A percentile compares a stretch with the other conserved stretches of the same genome.
These are phyloP conservation scores for Magnaporthiopsis incrustans DNA, from an alignment of 2,329 filamentous ascomycete species.

Conservation along the genomic window DNA sequence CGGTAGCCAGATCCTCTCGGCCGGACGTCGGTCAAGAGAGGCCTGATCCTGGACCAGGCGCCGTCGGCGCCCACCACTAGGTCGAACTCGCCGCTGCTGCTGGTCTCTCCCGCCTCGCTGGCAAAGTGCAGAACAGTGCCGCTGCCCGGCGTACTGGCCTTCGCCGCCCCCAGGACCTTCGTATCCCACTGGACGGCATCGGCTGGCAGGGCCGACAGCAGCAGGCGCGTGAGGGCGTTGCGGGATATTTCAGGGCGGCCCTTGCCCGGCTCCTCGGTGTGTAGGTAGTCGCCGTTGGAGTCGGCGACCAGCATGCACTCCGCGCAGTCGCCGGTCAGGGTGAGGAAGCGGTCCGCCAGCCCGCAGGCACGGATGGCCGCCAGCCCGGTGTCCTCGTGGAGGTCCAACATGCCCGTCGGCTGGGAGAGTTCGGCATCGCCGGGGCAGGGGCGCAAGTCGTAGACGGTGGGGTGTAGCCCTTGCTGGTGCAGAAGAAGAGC, in stretches of 20 bases:
- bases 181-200: conserved; percentile 29
- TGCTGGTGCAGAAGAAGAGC: conserved; percentile 34
- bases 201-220: conserved; percentile 22
- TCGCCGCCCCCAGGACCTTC: conserved; percentile 22
- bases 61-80: conserved; percentile 32
- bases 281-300: conserved; percentile 18
- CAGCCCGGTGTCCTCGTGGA: conserved; percentile 38
- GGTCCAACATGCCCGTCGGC: conserved; percentile 37
- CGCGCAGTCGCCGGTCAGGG: conserved; percentile 32
- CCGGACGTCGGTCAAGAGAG: conserved; percentile 24
- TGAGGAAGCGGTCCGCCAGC: conserved; percentile 33
- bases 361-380: conserved; percentile 34
- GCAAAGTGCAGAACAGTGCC: conserved; percentile 9
- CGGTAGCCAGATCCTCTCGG: conserved; percentile 32
- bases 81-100: conserved; percentile 19
- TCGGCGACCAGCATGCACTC: conserved; percentile 30
- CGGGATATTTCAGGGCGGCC: conserved; percentile 32
- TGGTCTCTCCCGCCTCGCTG: not conserved
- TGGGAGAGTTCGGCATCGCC: conserved; percentile 17
- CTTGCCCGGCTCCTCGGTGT: conserved; percentile 10
- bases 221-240: conserved; percentile 23
- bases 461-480: conserved; percentile 25
- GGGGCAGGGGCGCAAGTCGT: conserved; percentile 24
- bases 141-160: conserved; percentile 7
- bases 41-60: conserved; percentile 30